Percentiles rank a stretch among this genome's conserved stretches.
These are phyloP conservation scores for Ascochyta fabae DNA, from an alignment of 2,329 filamentous ascomycete genomes.

Conservation along the genomic window DNA sequence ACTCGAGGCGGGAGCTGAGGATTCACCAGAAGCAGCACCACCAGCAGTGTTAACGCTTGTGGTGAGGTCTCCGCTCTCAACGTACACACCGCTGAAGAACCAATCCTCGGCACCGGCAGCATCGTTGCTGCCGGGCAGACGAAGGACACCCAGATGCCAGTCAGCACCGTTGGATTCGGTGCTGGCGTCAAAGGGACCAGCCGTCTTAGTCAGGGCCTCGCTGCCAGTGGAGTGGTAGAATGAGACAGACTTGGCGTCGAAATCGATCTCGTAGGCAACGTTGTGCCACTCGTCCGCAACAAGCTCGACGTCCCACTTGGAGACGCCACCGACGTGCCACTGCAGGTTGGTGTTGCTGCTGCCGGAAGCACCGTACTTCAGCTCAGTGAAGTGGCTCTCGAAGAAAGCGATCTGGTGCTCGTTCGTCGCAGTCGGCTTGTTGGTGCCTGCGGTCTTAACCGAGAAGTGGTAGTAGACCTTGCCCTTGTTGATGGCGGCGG, in stretches of 20 bases:
- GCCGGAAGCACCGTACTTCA: constrained; percentile 66
- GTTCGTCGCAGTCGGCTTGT: constrained; percentile 65
- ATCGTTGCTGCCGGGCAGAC: constrained; percentile 65
- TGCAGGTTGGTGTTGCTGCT: constrained; percentile 62
- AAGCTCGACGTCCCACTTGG: constrained; percentile 68
- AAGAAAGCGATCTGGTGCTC: constrained; percentile 73
- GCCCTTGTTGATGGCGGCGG: constrained; percentile 67
- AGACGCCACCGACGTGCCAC: constrained; percentile 67
- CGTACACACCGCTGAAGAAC: constrained; percentile 75
- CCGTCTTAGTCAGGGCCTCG: constrained; percentile 63
- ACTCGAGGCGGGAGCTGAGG: constrained; percentile 16
- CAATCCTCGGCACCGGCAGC: constrained; percentile 66
- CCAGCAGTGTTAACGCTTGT: constrained; percentile 35
- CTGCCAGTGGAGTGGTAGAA: constrained; percentile 74
- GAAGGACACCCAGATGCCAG: constrained; percentile 74
- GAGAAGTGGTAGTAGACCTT: constrained; percentile 77
- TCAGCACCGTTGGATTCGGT: constrained; percentile 72
- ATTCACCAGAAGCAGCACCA: constrained; percentile 13
- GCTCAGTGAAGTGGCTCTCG: constrained; percentile 76
- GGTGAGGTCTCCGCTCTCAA: constrained; percentile 63
- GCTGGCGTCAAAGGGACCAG: constrained; percentile 65
- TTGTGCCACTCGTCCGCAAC: constrained; percentile 74
- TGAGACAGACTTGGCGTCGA: constrained; percentile 65
- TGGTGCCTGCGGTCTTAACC: constrained; percentile 64
- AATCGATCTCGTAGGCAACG: constrained; percentile 76